phyloP scores from a whole-genome alignment of 805 yeast species.

The Cyberlindnera japonica region DNA sequence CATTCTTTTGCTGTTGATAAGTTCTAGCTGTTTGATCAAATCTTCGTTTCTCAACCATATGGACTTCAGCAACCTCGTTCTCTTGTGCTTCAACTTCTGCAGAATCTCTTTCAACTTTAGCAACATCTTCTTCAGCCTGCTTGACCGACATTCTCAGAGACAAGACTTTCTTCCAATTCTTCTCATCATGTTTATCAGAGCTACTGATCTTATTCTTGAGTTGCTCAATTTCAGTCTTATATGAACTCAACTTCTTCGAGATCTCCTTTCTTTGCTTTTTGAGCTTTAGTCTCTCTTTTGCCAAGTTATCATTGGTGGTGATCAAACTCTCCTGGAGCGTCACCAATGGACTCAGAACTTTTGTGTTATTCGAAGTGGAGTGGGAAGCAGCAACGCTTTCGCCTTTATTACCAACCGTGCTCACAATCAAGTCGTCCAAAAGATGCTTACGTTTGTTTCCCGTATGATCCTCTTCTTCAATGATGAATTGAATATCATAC shows the following conservation, averaged over 20 bases:
- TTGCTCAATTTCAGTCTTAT: constrained; percentile 55
- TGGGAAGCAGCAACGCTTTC: constrained; percentile 27
- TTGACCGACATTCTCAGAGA: constrained; percentile 22
- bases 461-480: constrained; percentile 29
- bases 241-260: constrained; percentile 46
- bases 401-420: constrained; percentile 31
- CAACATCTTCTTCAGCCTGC: constrained; percentile 25
- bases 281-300: constrained; percentile 52
- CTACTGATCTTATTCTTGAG: constrained; percentile 44
- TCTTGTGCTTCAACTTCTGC: constrained; percentile 24
- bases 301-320: constrained; percentile 57
- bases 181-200: constrained; percentile 53
- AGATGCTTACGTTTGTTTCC: constrained; percentile 31
- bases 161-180: constrained; percentile 32
- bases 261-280: constrained; percentile 58
- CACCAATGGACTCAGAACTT: constrained; percentile 50
- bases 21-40: constrained; percentile 35
- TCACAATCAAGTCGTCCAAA: constrained; percentile 37
- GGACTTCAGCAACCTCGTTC: constrained; percentile 36
- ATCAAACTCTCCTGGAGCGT: constrained; percentile 63
- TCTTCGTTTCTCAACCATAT: constrained; percentile 34
- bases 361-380: constrained; percentile 28
- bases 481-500: constrained; percentile 50
- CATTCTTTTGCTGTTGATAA: constrained; percentile 30
- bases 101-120: constrained; percentile 18